Evolutionary conservation across 768 basidiomycete species (phyloP).

Genomic region (Dacryopinax primogenitus): DNA sequence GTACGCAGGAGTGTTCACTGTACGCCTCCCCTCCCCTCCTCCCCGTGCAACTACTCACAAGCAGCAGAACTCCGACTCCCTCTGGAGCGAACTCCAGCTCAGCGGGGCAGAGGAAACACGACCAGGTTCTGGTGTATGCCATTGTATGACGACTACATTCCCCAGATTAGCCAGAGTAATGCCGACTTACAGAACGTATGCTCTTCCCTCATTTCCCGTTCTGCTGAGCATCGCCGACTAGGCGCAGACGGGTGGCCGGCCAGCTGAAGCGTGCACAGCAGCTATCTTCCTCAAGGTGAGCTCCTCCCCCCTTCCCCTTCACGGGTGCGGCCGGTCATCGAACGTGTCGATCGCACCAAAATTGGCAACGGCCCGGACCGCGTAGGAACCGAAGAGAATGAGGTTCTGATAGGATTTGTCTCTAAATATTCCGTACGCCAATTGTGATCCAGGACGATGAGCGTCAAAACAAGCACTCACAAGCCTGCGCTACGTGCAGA

Average conservation of each 20-base stretch:
- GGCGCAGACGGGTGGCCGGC: slow-evolving; percentile 51
- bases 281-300: slow-evolving; percentile 64
- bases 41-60: slow-evolving; percentile 1
- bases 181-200: neutral
- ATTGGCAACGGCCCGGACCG: too few relatives aligned
- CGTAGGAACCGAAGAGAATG: too few relatives aligned
- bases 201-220: neutral
- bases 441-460: too few relatives aligned
- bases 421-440: too few relatives aligned
- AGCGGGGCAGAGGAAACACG: slow-evolving; percentile 65
- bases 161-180: slow-evolving; percentile 46
- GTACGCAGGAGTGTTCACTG: slow-evolving; percentile 68
- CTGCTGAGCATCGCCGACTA: slow-evolving; percentile 71
- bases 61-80: slow-evolving; percentile 50
- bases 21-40: slow-evolving; percentile 30
- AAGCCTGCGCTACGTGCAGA: too few relatives aligned
- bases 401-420: too few relatives aligned
- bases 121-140: slow-evolving; percentile 88
- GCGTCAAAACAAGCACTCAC: too few relatives aligned
- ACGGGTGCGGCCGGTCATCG: too few relatives aligned
- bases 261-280: slow-evolving; percentile 64
- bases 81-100: slow-evolving; percentile 54
- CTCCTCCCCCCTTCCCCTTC: too few relatives aligned
- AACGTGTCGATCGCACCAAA: too few relatives aligned
- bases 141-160: slow-evolving; percentile 64